Percentiles rank a stretch among this genome's conserved stretches.
phyloP scores from a whole-genome alignment of 257 asterid species.

The Scutellaria baicalensis region DNA sequence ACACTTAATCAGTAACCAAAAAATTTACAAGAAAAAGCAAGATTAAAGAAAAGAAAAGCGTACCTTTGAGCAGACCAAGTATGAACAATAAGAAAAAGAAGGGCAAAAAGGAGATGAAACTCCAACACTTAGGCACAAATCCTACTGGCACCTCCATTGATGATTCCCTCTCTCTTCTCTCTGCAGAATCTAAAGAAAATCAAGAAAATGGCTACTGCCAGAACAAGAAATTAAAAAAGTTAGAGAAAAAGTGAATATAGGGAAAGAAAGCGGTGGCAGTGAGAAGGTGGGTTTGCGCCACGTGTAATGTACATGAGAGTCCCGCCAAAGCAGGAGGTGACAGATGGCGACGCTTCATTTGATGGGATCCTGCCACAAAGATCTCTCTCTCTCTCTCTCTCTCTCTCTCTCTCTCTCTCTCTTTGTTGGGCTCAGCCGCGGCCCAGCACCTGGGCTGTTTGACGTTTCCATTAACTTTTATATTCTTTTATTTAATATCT shows the following conservation, averaged over 20 bases:
- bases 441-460: too few species aligned
- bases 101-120: slow-evolving; percentile 73
- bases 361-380: not conserved
- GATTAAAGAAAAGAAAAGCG: not conserved
- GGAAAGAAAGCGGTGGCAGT: slow-evolving; percentile 12
- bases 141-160: slow-evolving; percentile 78
- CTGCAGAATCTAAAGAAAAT: not conserved
- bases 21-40: not conserved
- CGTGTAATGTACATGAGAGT: slow-evolving; percentile 9
- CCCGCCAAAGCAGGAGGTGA: slow-evolving; percentile 20
- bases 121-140: slow-evolving; percentile 63
- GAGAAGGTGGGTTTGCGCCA: slow-evolving; percentile 8
- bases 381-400: too few species aligned
- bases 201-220: not conserved
- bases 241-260: not conserved
- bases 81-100: slow-evolving; percentile 64
- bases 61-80: slow-evolving; percentile 78
- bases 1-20: not conserved
- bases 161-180: not conserved
- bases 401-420: too few species aligned
- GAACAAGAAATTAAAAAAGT: not conserved
- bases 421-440: too few species aligned
- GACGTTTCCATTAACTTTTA: too few species aligned
- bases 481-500: too few species aligned
- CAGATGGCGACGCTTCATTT: slow-evolving; percentile 11